These are phyloP conservation scores for Fomitopsis betulina DNA, from an alignment of 1,284 basidiomycete species.

Conservation along the genomic window DNA sequence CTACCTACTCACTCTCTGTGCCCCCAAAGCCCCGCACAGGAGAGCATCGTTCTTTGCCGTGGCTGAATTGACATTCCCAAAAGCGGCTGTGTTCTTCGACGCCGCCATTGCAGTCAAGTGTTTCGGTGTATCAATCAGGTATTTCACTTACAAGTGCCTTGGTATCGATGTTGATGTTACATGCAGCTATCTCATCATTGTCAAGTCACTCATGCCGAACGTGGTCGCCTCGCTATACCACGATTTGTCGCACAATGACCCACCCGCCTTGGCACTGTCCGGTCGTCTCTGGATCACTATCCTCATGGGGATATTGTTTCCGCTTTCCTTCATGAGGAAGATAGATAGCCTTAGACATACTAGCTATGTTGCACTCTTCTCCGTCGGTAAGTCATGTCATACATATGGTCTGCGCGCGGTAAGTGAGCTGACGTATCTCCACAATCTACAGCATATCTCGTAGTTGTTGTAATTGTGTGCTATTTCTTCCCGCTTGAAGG, in stretches of 20 bases:
- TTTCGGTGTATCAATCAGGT: constrained; percentile 95
- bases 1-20: constrained; percentile 86
- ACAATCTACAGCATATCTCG: constrained; percentile 64
- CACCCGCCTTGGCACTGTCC: constrained; percentile 72
- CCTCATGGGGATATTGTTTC: constrained; percentile 81
- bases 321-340: constrained; percentile 82
- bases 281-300: constrained; percentile 82
- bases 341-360: constrained; percentile 82
- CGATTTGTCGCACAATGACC: constrained; percentile 61
- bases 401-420: no score
- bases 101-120: constrained; percentile 95
- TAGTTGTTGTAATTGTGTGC: constrained; percentile 69
- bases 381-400: constrained; percentile 59
- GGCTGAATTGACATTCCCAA: constrained; percentile 81
- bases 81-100: constrained; percentile 83
- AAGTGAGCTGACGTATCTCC: constrained; percentile 6
- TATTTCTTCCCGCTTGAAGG: constrained; percentile 69
- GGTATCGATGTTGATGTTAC: not conserved
- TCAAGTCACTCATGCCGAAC: constrained; percentile 92
- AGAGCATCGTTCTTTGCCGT: constrained; percentile 87
- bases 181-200: constrained; percentile 84
- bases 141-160: constrained; percentile 2
- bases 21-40: constrained; percentile 71
- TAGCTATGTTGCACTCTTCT: constrained; percentile 83
- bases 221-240: constrained; percentile 86